A percentile compares a stretch with the other conserved stretches of the same genome.
Evolutionary conservation across 2,329 filamentous ascomycete genomes (phyloP).

Genomic region (Plenodomus lindquistii): DNA sequence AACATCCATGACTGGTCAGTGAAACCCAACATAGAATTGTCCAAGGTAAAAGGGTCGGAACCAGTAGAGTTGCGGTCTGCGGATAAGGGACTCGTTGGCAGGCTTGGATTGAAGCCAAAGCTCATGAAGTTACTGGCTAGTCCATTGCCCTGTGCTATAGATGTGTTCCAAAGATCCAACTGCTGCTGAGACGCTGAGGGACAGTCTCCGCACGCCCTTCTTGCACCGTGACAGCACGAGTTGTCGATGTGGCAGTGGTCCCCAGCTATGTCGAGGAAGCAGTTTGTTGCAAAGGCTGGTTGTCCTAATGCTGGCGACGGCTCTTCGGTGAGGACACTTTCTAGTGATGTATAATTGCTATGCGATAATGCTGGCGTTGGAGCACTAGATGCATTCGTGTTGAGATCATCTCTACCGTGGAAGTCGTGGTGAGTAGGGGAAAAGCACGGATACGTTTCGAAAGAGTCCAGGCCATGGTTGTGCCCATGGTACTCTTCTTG

Average conservation of each 20-base stretch:
- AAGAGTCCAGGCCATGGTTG: conserved; percentile 24
- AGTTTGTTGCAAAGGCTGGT: conserved; percentile 19
- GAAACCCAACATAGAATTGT: conserved; percentile 24
- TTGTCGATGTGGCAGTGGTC: conserved; percentile 44
- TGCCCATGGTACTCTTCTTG: conserved; percentile 33
- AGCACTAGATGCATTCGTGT: conserved; percentile 29
- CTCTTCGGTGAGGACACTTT: conserved; percentile 32
- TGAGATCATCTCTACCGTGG: conserved; percentile 16
- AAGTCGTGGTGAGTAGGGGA: conserved; percentile 26
- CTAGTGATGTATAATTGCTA: conserved; percentile 38
- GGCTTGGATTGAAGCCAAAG: conserved; percentile 28
- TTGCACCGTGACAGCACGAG: conserved; percentile 39
- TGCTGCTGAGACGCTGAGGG: conserved; percentile 29
- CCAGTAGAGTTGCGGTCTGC: conserved; percentile 15
- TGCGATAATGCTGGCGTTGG: conserved; percentile 37
- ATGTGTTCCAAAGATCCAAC: conserved; percentile 32
- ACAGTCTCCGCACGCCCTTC: conserved; percentile 34
- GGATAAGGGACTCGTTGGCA: conserved; percentile 25
- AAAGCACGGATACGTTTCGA: conserved; percentile 38
- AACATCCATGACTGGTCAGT: conserved; percentile 35
- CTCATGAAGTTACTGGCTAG: conserved; percentile 30
- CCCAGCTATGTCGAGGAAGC: conserved; percentile 33
- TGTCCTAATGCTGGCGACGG: conserved; percentile 28
- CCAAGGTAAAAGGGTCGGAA: conserved; percentile 20
- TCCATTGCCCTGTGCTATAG: conserved; percentile 30